Base-by-base conservation (phyloP, 495 filamentous ascomycete species). In the Trichocladium uniseriatum region DNA sequence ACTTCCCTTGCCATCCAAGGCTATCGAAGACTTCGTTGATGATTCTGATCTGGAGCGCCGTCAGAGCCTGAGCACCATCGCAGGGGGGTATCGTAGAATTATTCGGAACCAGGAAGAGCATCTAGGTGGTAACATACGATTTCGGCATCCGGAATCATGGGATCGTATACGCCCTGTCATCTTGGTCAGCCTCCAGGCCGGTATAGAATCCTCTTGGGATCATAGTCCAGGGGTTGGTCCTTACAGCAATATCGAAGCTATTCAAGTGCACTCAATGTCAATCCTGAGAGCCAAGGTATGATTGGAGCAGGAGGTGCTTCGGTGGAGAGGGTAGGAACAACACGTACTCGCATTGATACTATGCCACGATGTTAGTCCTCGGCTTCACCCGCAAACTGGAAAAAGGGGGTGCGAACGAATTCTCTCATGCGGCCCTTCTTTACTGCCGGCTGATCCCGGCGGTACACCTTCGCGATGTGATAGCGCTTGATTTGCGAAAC, bases 111-210 rank as follows among this genome's bases (percentile, higher is more conserved):
- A n/a, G n/a, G 31, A 13, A n/a, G 13, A 5, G 29, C 3, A 36
- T 29, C 9, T 5, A 1, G 29, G 19, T 37, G 2, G 24, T 18
- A n/a, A 55, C 53, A 11, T 50, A 97, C 66, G 45, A 95, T 83
- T 71, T 96, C 91, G n/a, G 91, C 87, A 66, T 96, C 91, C 38
- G 91, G 87, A 19, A 96, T 73, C 91, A 97, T 96, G n/a, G 84
- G 64, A 59, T 96, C 91, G 65, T 87, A 94, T 28, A 71, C 66
- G 51, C 90, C 52, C 52, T 55, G 20, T 5, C 16, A 15, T 16
- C 6, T 22, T 15, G 5, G 44, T 53, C 32, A 53, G 44, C 14
- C 1, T 24, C 36, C 0, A 6, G n/a, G n/a, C n/a, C 5, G 15
- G 16, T 6, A 1, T 14, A 19, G 10, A 39, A 16, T 8, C 36